These are phyloP conservation scores for Tothia fuscella DNA, from an alignment of 2,329 filamentous ascomycete genomes.

Conservation along the genomic window DNA sequence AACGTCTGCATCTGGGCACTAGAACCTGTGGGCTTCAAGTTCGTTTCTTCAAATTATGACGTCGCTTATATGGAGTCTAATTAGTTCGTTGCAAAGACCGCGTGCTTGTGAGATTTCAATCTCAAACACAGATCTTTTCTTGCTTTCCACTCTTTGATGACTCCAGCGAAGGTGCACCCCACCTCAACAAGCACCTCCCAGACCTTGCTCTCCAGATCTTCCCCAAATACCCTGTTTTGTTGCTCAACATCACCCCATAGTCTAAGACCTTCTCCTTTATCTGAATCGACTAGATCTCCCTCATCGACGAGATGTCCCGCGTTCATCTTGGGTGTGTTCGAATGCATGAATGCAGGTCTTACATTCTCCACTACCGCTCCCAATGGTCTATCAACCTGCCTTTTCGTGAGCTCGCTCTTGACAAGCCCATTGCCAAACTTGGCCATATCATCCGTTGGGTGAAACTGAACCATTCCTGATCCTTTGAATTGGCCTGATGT, in stretches of 20 bases:
- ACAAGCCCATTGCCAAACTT: not conserved
- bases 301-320: conserved; percentile 19
- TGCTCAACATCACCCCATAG: conserved; percentile 16
- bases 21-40: not conserved
- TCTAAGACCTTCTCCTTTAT: conserved; percentile 13
- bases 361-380: conserved; percentile 1
- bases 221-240: conserved; percentile 15
- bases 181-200: conserved; percentile 16
- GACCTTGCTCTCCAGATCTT: conserved; percentile 17
- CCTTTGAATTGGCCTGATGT: conserved; percentile 11
- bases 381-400: conserved; percentile 3
- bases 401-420: not conserved
- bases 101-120: conserved; percentile 12
- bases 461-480: conserved; percentile 15
- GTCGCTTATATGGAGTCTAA: not conserved
- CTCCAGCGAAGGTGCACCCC: conserved; percentile 15
- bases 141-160: conserved; percentile 14
- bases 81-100: conserved; percentile 1
- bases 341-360: conserved; percentile 17
- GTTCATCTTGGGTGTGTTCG: conserved; percentile 21
- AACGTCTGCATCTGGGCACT: not conserved
- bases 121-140: conserved; percentile 11
- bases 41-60: not conserved
- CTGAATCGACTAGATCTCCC: conserved; percentile 15
- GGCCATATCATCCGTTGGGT: conserved; percentile 11